phyloP scores from a whole-genome alignment of 345 rosid genomes.

The Syzygium jambos region DNA sequence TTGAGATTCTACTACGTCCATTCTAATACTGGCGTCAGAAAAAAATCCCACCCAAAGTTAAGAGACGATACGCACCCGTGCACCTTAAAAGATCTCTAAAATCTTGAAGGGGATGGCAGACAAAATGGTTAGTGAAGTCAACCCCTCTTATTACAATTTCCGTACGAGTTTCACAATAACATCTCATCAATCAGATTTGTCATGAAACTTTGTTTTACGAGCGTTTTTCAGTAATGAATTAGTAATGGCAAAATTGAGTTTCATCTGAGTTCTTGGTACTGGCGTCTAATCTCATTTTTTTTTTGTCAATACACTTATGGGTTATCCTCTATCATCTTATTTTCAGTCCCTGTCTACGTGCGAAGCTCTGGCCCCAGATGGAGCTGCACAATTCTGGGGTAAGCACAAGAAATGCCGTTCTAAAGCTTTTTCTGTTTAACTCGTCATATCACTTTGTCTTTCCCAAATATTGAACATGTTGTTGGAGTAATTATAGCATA shows the following conservation, averaged over 20 bases:
- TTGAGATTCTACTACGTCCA: background rate
- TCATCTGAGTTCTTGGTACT: background rate
- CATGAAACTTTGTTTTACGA: background rate
- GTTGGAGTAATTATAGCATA: background rate
- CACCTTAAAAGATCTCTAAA: background rate
- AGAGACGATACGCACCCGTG: background rate
- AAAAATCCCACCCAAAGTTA: background rate
- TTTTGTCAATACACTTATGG: background rate
- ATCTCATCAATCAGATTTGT: background rate
- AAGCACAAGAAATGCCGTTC: background rate
- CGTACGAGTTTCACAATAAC: background rate
- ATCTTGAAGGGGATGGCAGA: background rate
- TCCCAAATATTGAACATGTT: background rate
- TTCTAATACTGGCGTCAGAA: background rate
- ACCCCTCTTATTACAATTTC: background rate
- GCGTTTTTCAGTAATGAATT: background rate
- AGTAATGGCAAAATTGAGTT: background rate
- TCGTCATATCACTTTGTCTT: background rate
- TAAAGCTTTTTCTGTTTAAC: background rate
- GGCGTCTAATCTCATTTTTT: background rate
- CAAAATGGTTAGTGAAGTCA: background rate
- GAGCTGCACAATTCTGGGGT: background rate
- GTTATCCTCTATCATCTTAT: background rate
- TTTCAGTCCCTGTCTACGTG: background rate
- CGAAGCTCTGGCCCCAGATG: background rate